Evolutionary conservation across 2,329 filamentous ascomycete species (phyloP), one percentile per base, ranked within the genome.

Genomic region (Claviceps sorghi): DNA sequence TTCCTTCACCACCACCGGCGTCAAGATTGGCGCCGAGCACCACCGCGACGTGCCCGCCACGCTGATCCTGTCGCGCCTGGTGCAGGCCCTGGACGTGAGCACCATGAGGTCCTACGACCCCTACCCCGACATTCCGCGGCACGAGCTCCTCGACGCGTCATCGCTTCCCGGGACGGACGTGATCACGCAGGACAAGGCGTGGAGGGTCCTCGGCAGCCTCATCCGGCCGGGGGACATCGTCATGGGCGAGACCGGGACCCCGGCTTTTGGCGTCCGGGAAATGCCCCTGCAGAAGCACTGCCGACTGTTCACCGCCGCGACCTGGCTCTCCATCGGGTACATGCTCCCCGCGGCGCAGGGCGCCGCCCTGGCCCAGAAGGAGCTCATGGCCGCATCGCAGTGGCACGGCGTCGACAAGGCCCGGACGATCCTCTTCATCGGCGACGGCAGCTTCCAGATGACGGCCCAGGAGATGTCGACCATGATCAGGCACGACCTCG

Each of bases 381-480:
- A 81, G 52, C 60, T 73, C 2, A 54, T 57, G 13, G 50, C 54
- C 6, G 51, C 55, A 2, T 55, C 54, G 2, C 49, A 57, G 1
- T 59, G 57, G 40, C 47, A 58, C 19, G 55, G 54, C n/a, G 17
- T 59, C 17, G 52, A 55, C 15, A 52, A 54, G 10, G 59, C 64
- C 7, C 62, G 64, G 15, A 77, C 78, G 0, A 70, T 82, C 10
- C 64, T 83, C 1, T 71, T 80, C 55, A 80, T 80, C 36, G 80
- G 80, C 5, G 80, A 83, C 50, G 82, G 81, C 3, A 81, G 78
- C 55, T 74, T 85, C 54, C 77, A 83, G 56, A 76, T 85, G 67
- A 85, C 81, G 0, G 79, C 74, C 0, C 82, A 86, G 60, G 81
- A 84, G 56, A 67, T 86, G 3, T 75, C 76, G 11, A 82, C 79